Evolutionary conservation across 352 stramenopile genomes (phyloP), one percentile per base, ranked within the genome.

Genomic region (Phytophthora capsici): DNA sequence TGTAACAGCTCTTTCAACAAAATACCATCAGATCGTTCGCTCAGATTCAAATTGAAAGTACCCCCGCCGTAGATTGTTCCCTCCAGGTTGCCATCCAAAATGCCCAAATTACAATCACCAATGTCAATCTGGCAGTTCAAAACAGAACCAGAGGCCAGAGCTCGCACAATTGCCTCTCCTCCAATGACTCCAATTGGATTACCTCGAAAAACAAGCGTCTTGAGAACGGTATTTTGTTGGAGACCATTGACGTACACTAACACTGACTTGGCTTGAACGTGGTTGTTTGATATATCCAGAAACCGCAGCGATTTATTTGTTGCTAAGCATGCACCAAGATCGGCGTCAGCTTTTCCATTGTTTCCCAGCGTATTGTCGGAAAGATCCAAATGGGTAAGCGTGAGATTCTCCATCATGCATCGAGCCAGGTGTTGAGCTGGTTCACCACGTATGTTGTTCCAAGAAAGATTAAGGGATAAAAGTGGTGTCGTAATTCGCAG

Each of bases 361-460:
- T 89, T 90, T 16, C 86, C 82, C 7, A 94, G 54, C 4, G 80
- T 88, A 50, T 92, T 92, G 57, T 92, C 80, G 0, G 83, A 85
- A n/a, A 94, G 38, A 47, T 89, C 67, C 20, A 94, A 62, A 37
- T 80, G 75, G 17, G 69, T 82, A 8, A 94, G 73, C 28, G 81
- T 87, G 37, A 83, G 47, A 22, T 94, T 94, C 23, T 90, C 78
- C 69, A 88, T 80, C 78, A 94, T 91, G 26, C 79, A 87, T 46
- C 73, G 70, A 0, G 78, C 83, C 8, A 94, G 53, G 49, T 87
- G 73, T 44, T 84, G 73, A 22, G 83, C 86, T 40, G 86, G 80
- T 41, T 88, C 75, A 6, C 82, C 77, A 10, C 83, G 80, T 34
- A 94, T 89, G 28, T 90, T 87, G 54, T 92, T 92, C 86, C 83